Percentiles rank a stretch among this genome's conserved stretches.
Evolutionary conservation across 805 yeast genomes (phyloP).

Genomic region (Sugiyamaella americana): DNA sequence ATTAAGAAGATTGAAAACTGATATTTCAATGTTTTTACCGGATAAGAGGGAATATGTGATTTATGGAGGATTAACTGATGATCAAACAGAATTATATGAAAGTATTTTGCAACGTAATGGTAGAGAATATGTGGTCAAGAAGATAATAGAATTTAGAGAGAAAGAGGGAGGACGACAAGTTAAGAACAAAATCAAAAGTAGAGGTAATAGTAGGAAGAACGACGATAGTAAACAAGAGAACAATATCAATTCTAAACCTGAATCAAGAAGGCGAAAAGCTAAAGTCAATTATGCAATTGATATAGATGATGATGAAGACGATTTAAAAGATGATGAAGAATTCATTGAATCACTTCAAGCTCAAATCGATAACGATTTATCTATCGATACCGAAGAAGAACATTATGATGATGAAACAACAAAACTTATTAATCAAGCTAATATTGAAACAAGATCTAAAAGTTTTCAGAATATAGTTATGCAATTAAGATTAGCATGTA

Average conservation of each 20-base stretch:
- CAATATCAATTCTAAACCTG: not conserved
- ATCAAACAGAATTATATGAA: slow-evolving; percentile 61
- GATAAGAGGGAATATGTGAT: slow-evolving; percentile 85
- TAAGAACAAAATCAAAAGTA: not conserved
- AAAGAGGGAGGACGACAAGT: not conserved
- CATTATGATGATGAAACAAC: slow-evolving; percentile 11
- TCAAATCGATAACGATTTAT: slow-evolving; percentile 4
- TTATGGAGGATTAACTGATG: slow-evolving; percentile 57
- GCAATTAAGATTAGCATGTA: slow-evolving; percentile 80
- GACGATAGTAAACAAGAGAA: not conserved
- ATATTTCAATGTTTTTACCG: slow-evolving; percentile 65
- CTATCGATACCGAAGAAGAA: not conserved
- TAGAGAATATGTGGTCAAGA: slow-evolving; percentile 27
- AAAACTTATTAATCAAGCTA: slow-evolving; percentile 23
- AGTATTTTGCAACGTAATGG: slow-evolving; percentile 38
- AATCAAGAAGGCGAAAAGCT: not conserved
- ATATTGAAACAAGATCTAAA: slow-evolving; percentile 41
- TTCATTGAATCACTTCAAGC: slow-evolving; percentile 11
- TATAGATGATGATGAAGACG: slow-evolving; percentile 5
- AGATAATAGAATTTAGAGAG: slow-evolving; percentile 22
- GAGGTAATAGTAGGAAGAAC: not conserved
- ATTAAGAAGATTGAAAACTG: slow-evolving; percentile 71
- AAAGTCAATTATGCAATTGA: not conserved
- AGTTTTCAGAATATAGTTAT: slow-evolving; percentile 63
- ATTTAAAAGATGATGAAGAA: slow-evolving; percentile 29